A percentile compares a stretch with the other conserved stretches of the same genome.
These are phyloP conservation scores for Psilocybe subaeruginosa DNA, from an alignment of 768 basidiomycete genomes.

Conservation along the genomic window DNA sequence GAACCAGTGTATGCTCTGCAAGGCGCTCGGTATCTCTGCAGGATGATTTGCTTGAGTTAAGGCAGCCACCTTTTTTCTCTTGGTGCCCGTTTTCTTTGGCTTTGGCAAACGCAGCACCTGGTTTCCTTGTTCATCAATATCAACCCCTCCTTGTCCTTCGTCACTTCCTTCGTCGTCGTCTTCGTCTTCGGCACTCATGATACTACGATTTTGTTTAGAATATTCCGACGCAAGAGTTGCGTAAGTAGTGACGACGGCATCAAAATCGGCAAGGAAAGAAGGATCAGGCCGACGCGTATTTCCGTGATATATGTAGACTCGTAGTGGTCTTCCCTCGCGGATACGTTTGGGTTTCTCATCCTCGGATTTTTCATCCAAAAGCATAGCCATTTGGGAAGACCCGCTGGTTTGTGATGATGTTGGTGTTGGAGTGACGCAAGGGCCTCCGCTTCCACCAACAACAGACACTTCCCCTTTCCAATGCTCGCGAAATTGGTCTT, in stretches of 20 bases:
- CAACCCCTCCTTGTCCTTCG: slow-evolving; percentile 62
- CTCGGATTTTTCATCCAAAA: slow-evolving; percentile 34
- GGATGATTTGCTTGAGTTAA: slow-evolving; percentile 32
- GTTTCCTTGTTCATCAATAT: slow-evolving; percentile 72
- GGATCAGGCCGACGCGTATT: slow-evolving; percentile 85
- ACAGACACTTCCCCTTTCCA: slow-evolving; percentile 90
- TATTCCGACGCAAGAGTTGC: slow-evolving; percentile 94
- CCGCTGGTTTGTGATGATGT: slow-evolving; percentile 39
- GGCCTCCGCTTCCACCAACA: slow-evolving; percentile 71
- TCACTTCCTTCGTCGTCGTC: slow-evolving; percentile 74
- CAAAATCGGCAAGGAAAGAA: slow-evolving; percentile 88
- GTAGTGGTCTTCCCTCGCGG: slow-evolving; percentile 57
- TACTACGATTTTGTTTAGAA: slow-evolving; percentile 81
- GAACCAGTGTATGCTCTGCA: slow-evolving; percentile 98
- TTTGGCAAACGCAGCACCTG: slow-evolving; percentile 60
- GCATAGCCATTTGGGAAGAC: slow-evolving; percentile 29
- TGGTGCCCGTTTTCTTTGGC: slow-evolving; percentile 68
- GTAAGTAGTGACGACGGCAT: slow-evolving; percentile 97
- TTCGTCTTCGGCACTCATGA: slow-evolving; percentile 59
- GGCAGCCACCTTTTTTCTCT: slow-evolving; percentile 61
- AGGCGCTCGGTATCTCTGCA: slow-evolving; percentile 65
- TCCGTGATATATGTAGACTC: slow-evolving; percentile 96
- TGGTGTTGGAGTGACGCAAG: slow-evolving; percentile 36
- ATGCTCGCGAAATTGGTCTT: slow-evolving; percentile 97
- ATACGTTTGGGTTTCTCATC: slow-evolving; percentile 35